A percentile compares a stretch with the other conserved stretches of the same genome.
Conservation (phyloP, 768 basidiomycete species). For the Mycena maculata region DNA sequence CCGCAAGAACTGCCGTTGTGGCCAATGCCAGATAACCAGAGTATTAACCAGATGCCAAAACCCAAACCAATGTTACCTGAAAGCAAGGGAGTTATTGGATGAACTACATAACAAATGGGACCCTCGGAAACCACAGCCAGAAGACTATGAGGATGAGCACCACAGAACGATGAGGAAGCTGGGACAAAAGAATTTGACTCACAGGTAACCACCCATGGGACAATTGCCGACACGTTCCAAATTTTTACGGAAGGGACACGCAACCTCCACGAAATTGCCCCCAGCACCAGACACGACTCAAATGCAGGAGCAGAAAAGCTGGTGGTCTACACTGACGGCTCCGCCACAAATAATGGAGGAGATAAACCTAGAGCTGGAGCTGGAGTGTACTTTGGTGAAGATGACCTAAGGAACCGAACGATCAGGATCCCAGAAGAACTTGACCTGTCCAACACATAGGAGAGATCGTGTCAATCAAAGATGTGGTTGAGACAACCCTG, state of each 20-base stretch:
- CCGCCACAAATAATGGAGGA: not conserved
- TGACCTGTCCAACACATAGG: not conserved
- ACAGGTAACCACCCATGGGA: slow-evolving; percentile 3
- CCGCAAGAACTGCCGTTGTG: not conserved
- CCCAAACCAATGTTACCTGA: not conserved
- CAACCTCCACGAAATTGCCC: not conserved
- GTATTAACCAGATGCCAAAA: not conserved
- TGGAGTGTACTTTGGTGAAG: not conserved
- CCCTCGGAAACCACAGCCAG: slow-evolving; percentile 2
- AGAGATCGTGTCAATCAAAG: not conserved
- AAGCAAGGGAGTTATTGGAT: not conserved
- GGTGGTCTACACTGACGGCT: not conserved
- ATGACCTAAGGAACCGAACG: not conserved
- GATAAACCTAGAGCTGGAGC: not conserved
- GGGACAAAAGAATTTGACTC: not conserved
- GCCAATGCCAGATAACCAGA: not conserved
- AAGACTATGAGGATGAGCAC: not conserved
- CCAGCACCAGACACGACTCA: not conserved
- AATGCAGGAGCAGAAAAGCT: not conserved
- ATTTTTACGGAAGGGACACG: not conserved
- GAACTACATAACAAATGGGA: not conserved
- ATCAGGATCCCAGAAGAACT: not conserved
- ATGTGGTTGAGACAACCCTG: not conserved
- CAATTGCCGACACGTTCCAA: slow-evolving; percentile 1
- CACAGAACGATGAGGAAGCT: not conserved